Percentiles rank a stretch among this genome's conserved stretches.
phyloP scores from a whole-genome alignment of 345 rosid species.

The Pistacia atlantica region DNA sequence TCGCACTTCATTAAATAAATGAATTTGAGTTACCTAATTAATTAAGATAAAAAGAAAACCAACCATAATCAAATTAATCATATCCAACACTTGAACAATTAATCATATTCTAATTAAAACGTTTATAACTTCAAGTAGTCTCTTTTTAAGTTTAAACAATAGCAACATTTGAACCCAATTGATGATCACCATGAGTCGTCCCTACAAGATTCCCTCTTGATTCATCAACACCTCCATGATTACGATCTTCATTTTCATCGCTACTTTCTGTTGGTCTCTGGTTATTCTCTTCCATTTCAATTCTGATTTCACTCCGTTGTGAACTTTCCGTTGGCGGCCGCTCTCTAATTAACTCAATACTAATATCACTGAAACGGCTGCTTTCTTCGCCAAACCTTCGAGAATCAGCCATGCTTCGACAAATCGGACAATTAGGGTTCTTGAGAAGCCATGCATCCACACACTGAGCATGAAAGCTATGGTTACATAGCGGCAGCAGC shows the following conservation, averaged over 20 bases:
- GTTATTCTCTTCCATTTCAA: background rate
- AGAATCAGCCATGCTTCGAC: constrained; percentile 43
- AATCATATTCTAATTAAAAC: background rate
- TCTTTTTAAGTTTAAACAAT: background rate
- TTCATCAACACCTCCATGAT: background rate
- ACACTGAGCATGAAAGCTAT: constrained; percentile 60
- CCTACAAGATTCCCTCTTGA: constrained; percentile 3
- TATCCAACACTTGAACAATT: background rate
- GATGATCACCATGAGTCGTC: background rate
- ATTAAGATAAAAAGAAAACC: too few species aligned
- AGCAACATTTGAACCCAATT: background rate
- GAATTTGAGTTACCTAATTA: too few species aligned
- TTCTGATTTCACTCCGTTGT: background rate
- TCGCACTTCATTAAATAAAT: too few species aligned
- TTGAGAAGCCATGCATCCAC: constrained; percentile 59
- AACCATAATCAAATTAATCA: too few species aligned
- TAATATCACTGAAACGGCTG: constrained; percentile 24
- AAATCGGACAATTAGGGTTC: constrained; percentile 58
- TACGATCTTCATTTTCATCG: background rate
- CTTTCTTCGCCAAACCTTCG: constrained; percentile 25
- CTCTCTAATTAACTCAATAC: constrained; percentile 3
- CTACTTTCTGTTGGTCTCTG: background rate
- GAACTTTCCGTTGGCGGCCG: background rate
- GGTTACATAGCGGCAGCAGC: constrained; percentile 49
- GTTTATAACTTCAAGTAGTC: background rate